Base-by-base conservation (phyloP, 2,329 filamentous ascomycete species). In the Botrytis medusae region DNA sequence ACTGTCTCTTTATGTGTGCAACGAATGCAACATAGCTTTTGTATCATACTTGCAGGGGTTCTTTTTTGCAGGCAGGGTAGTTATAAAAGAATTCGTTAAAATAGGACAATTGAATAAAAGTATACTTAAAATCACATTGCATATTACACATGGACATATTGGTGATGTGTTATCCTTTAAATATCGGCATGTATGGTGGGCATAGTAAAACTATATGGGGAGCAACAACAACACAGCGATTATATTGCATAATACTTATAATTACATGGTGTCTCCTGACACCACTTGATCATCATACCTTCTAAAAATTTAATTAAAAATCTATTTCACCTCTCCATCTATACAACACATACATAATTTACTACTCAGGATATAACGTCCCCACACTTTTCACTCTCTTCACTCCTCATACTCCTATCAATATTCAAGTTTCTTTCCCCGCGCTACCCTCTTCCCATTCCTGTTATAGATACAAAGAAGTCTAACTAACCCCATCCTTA, bases 11-110 rank as follows among this genome's bases (percentile, higher is more conserved):
- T 57, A 57, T 57, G 34, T 69, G 37, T 69, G 65, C 65, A 69
- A 69, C 37, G 48, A 68, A 40, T n/a, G 65, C 65, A 44, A 18
- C 65, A 69, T 69, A 51, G 48, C 65, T 69, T 69, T 69, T 69
- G 48, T 59, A 69, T 69, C 65, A 69, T 69, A 69, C 65, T 69
- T 57, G 48, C 65, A 69, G 48, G 65, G 65, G 64, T 34, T 46
- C 54, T 67, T 61, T 42, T 69, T 69, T 68, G 65, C 48, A 69
- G 46, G 65, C 65, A 57, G 48, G 65, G 65, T 69, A 57, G n/a
- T 69, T 44, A 20, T 42, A 69, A 69, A 57, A 42, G n/a, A 69
- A 57, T 44, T 59, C 65, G 32, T 22, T 57, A 42, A 59, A 59
- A 57, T 69, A 57, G 48, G 48, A 44, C 57, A 69, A 44, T 42